These are phyloP conservation scores for Quercus cerris DNA, from an alignment of 306 rosid genomes.

Conservation along the genomic window DNA sequence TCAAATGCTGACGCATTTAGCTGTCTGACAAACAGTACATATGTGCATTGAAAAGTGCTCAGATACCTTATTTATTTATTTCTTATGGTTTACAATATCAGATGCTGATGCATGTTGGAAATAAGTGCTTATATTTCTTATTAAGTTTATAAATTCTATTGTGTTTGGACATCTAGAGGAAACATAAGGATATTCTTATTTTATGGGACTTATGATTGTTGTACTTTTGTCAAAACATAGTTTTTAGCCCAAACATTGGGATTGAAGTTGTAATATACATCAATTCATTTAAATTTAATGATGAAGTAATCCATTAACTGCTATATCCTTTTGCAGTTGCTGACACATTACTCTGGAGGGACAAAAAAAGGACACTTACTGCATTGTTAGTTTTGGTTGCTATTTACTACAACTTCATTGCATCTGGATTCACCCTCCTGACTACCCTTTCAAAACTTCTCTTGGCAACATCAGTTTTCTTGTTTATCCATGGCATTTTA, in stretches of 20 bases:
- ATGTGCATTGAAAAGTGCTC: not conserved
- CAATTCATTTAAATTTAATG: constrained; percentile 12
- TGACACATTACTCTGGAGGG: constrained; percentile 94
- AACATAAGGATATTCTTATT: not conserved
- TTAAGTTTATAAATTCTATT: not conserved
- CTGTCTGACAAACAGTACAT: not conserved
- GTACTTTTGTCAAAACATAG: not conserved
- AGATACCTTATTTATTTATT: not conserved
- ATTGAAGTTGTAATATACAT: constrained; percentile 1
- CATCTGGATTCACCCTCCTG: constrained; percentile 58
- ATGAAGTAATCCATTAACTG: constrained; percentile 19
- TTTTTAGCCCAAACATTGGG: constrained; percentile 1
- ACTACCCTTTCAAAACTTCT: constrained; percentile 74
- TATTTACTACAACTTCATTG: constrained; percentile 77
- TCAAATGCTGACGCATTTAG: not conserved
- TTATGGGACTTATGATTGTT: not conserved
- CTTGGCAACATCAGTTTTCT: constrained; percentile 39
- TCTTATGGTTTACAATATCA: not conserved
- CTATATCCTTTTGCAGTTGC: constrained; percentile 65
- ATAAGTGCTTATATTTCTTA: not conserved
- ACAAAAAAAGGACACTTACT: constrained; percentile 63
- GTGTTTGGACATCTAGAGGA: not conserved
- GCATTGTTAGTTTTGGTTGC: constrained; percentile 60
- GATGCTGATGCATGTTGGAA: not conserved
- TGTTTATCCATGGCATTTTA: constrained; percentile 60